phyloP scores from a whole-genome alignment of 2,329 filamentous ascomycete genomes.

The Sporothrix humicola region DNA sequence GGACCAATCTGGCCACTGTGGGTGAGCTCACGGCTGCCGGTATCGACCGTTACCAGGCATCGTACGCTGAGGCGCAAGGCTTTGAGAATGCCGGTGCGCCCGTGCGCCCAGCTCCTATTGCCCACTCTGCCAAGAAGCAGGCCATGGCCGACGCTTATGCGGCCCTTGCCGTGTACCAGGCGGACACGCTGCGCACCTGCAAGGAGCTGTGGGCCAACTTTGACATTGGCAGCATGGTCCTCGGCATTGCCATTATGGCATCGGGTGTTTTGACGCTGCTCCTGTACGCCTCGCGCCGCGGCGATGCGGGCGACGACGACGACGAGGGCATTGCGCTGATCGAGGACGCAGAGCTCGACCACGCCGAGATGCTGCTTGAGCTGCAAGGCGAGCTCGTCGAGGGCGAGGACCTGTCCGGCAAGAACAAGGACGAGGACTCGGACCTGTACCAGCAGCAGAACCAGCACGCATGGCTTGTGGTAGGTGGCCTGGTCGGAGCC shows the following conservation, averaged over 20 bases:
- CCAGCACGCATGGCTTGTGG: conserved; percentile 49
- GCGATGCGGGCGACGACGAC: conserved; percentile 52
- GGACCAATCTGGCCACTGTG: conserved; percentile 77
- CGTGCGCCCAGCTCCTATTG: conserved; percentile 57
- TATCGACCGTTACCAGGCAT: conserved; percentile 84
- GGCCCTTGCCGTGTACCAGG: conserved; percentile 75
- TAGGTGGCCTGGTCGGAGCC: conserved; percentile 47
- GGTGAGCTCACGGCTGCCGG: conserved; percentile 80
- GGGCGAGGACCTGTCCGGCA: not conserved
- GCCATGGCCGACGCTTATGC: conserved; percentile 54
- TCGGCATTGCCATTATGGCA: conserved; percentile 75
- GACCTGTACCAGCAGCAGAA: conserved; percentile 58
- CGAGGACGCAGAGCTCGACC: conserved; percentile 63
- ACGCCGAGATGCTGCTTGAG: conserved; percentile 64
- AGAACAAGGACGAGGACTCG: conserved; percentile 63
- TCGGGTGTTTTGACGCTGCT: conserved; percentile 71
- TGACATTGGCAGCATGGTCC: conserved; percentile 82
- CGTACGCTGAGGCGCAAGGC: conserved; percentile 77
- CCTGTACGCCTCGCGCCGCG: conserved; percentile 70
- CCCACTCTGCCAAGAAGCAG: conserved; percentile 45
- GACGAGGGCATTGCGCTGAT: conserved; percentile 44
- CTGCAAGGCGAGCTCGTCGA: conserved; percentile 45
- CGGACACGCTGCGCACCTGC: conserved; percentile 77
- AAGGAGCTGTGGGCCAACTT: conserved; percentile 91
- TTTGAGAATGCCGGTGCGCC: conserved; percentile 65